Percentiles rank a stretch among this genome's conserved stretches.
Evolutionary conservation across 805 yeast species (phyloP).

Genomic region (Torulaspora maleeae): DNA sequence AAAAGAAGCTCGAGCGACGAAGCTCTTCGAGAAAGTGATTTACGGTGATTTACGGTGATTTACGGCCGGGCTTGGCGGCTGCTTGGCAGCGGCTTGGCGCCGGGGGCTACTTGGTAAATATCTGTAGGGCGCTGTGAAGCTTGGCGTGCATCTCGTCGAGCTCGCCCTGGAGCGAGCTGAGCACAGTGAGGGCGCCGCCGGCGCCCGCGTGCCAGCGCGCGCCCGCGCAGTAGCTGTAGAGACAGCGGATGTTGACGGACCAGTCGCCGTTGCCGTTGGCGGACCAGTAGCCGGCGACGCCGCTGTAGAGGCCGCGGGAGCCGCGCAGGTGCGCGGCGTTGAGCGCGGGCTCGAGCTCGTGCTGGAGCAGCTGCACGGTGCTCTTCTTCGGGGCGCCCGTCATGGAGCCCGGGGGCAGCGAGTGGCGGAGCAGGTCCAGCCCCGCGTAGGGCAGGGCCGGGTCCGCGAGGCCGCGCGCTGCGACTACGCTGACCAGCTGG

Average conservation of each 20-base stretch:
- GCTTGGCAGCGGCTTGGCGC: no score
- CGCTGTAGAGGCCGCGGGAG: slow-evolving; percentile 81
- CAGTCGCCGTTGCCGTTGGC: slow-evolving; percentile 84
- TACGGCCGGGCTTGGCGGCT: no score
- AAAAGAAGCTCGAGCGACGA: background rate
- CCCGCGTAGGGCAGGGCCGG: slow-evolving; percentile 47
- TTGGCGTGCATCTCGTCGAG: slow-evolving; percentile 89
- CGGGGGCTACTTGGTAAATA: slow-evolving; percentile 39
- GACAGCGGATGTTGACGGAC: slow-evolving; percentile 90
- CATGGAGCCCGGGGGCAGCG: slow-evolving; percentile 98
- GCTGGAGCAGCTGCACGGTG: slow-evolving; percentile 76
- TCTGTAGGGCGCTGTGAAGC: slow-evolving; percentile 72
- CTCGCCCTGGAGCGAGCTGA: slow-evolving; percentile 78
- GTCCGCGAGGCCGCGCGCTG: slow-evolving; percentile 44
- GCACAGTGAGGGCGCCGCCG: slow-evolving; percentile 94
- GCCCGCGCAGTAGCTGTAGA: slow-evolving; percentile 55
- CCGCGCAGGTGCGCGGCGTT: slow-evolving; percentile 32
- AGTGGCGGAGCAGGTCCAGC: slow-evolving; percentile 66
- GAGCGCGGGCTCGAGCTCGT: slow-evolving; percentile 32
- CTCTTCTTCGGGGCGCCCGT: slow-evolving; percentile 98
- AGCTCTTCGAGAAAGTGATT: background rate
- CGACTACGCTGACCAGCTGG: slow-evolving; percentile 86
- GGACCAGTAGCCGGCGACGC: slow-evolving; percentile 95
- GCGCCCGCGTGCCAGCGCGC: slow-evolving; percentile 85
- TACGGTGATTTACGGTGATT: no score